Base-by-base conservation (phyloP, 352 stramenopile species). In the Blastocystis sp. region DNA sequence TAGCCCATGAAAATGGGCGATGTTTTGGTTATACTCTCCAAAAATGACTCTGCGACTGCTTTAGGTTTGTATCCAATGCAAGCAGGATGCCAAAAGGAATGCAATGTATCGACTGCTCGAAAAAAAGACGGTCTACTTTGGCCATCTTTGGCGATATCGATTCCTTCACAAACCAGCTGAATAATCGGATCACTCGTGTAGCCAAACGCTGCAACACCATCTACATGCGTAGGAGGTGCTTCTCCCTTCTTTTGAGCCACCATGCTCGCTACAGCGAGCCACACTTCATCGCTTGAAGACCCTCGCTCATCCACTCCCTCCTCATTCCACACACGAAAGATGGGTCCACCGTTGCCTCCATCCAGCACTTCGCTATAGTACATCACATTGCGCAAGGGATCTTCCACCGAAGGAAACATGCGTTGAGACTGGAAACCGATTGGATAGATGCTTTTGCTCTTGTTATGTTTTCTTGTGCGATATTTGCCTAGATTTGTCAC, bases 81-180 rank as follows among this genome's bases (percentile, higher is more conserved):
- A 20, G 73, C 45, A 65, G 73, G 73, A 65, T 85, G 73, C 73
- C 73, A 85, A 37, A 53, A 34, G 9, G 50, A 68, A 50, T 45
- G 13, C 73, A 85, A 30, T 24, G 53, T n/a, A 1, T 34, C 30
- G 30, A 34, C 30, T 34, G 13, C 53, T 16, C n/a, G 34, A 26
- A 39, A 20, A 53, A n/a, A 53, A 37, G 18, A 26, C 73, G 13
- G 20, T n/a, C 50, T 59, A n/a, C 50, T 59, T 59, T 59, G 50
- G 2, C 2, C 11, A 59, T 13, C 50, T 59, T 59, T n/a, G 2
- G 50, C 20, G 20, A n/a, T n/a, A n/a, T 59, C 50, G 50, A 13
- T 59, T 13, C 50, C 50, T 59, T 2, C 13, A 26, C 34, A 26
- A 34, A 34, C n/a, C 56, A 85, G 37, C 47, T 85, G n/a, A 18